Base-by-base conservation (phyloP, 2,329 filamentous ascomycete genomes). In the Fusarium floridanum region DNA sequence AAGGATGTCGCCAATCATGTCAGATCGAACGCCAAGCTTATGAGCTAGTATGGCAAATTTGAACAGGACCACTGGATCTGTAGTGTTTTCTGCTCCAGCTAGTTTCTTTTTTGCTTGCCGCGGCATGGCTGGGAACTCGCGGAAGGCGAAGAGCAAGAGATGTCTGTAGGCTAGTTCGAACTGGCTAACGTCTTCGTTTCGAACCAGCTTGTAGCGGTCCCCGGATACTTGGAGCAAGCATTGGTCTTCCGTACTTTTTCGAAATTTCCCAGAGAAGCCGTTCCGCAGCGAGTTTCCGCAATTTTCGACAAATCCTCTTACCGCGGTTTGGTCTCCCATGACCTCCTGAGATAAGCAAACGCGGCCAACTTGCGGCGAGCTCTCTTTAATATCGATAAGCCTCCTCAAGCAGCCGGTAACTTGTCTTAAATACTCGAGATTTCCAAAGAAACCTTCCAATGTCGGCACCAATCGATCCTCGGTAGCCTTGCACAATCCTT, bases 61-160 rank as follows among this genome's bases (percentile, higher is more conserved):
- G 32, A 56, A 67, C 34, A 67, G 45, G 34, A 41, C 62, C 4
- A 36, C 24, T 37, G 53, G 43, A n/a, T 67, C 57, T 4, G 61
- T 32, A 27, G 17, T n/a, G 64, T 36, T 55, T 45, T 56, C 55
- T 20, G 64, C 17, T 41, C n/a, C 57, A 27, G 64, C 64, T 61
- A 32, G 45, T 43, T 66, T 66, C 27, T 37, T 1, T 2, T 27
- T 55, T 12, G 6, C 57, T 22, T 66, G 22, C 37, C 64, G 34
- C 17, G 64, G 64, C 53, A 67, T 20, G 29, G 45, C 50, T 37
- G 57, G 64, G 43, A 62, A 67, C n/a, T 67, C 64, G 24, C 64
- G 64, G 50, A 67, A 37, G 39, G 64, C 64, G 29, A 67, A 67
- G 27, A 67, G 57, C 64, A 59, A 67, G 27, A 67, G 57, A 45